Percentiles rank a stretch among this genome's conserved stretches.
Evolutionary conservation across 345 rosid genomes (phyloP).

Genomic region (Conringia planisiliqua): DNA sequence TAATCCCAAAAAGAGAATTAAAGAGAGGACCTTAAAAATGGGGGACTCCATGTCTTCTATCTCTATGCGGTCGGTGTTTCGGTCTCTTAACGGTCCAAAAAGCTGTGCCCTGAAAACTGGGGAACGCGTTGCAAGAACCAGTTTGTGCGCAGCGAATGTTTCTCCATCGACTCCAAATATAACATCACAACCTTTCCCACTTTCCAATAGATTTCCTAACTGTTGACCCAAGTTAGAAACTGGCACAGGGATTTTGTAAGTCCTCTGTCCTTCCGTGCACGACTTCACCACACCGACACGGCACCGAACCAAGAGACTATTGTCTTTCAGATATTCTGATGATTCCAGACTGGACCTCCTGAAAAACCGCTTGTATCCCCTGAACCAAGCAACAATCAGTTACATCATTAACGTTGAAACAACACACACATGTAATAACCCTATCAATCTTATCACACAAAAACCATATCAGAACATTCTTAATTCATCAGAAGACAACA

Average conservation of each 20-base stretch:
- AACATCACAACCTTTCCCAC: slow-evolving; percentile 60
- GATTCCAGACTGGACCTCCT: slow-evolving; percentile 58
- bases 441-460: background rate
- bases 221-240: slow-evolving; percentile 54
- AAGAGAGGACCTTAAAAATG: slow-evolving; percentile 57
- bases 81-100: slow-evolving; percentile 65
- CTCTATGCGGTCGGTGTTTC: slow-evolving; percentile 43
- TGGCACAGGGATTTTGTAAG: slow-evolving; percentile 50
- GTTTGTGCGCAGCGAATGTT: slow-evolving; percentile 59
- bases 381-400: slow-evolving; percentile 34
- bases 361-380: slow-evolving; percentile 89
- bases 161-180: slow-evolving; percentile 60
- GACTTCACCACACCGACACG: slow-evolving; percentile 84
- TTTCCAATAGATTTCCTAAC: slow-evolving; percentile 56
- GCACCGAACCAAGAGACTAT: slow-evolving; percentile 61
- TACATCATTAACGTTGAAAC: background rate
- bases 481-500: background rate
- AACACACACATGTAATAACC: background rate
- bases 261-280: slow-evolving; percentile 59
- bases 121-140: slow-evolving; percentile 70
- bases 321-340: slow-evolving; percentile 68
- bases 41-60: slow-evolving; percentile 62
- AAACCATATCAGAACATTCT: background rate
- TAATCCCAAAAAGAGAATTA: background rate
- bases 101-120: slow-evolving; percentile 82